Evolutionary conservation across 371 early-diverging fungal genomes (phyloP), one percentile per base, ranked within the genome.

Genomic region (Lichtheimia ramosa): DNA sequence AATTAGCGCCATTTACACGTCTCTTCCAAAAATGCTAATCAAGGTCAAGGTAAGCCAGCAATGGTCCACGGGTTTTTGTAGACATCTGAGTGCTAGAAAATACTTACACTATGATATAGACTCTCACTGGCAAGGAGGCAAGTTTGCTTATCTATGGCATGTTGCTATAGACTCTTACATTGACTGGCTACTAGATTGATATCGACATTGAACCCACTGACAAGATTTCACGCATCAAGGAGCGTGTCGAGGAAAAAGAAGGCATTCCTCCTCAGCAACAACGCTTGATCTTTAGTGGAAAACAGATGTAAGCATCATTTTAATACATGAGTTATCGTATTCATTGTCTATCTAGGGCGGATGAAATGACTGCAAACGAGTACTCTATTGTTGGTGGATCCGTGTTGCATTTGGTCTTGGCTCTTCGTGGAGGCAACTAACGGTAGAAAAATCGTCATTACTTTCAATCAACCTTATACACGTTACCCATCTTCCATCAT

Each of bases 181-280:
- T 24, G 13, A 3, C 8, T n/a, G 10, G 24, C 18, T 27, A 43
- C 0, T 56, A 96, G 95, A 92, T 97, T 69, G 94, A 94, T 66
- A 90, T 97, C 59, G 95, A 94, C 72, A 90, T 96, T 68, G 96
- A 97, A 69, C 83, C 86, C 24, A 82, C 83, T 65, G 94, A 93
- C 72, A 91, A 92, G 88, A 90, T 96, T 70, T 76, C 89, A 43
- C 85, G 92, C 57, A 92, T 98, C 81, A 97, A 97, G 76, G 93
- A 96, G 61, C 84, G 90, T 62, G 89, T 98, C 43, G 96, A 97
- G 66, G 96, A 95, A 73, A 96, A 96, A 80, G 97, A 96, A 73
- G 97, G 97, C 54, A 98, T 97, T 59, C 97, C 97, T 10, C 97
- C 97, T 18, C 86, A 88, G 23, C 97, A 98, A 69, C 97, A 98